Conservation (phyloP, 176 grass and related monocot species). For the Carex littledalei region DNA sequence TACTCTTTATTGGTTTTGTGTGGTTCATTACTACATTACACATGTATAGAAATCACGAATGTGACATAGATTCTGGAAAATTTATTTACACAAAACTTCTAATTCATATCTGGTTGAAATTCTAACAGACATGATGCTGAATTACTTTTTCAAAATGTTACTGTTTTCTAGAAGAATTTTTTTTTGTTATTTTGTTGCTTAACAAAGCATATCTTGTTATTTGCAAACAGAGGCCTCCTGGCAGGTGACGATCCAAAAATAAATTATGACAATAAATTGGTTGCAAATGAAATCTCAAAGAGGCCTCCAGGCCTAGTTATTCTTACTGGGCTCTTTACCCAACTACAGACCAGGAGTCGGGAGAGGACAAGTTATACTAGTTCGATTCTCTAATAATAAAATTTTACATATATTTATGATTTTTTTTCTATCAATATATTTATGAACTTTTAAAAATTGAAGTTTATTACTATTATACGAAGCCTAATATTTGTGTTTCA, state of each 20-base stretch:
- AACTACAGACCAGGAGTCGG: not conserved
- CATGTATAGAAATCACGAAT: too few relatives aligned
- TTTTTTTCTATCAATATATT: not conserved
- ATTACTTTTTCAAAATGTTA: too few relatives aligned
- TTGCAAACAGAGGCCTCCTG: not conserved
- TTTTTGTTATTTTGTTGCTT: not conserved
- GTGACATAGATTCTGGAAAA: too few relatives aligned
- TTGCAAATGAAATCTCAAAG: not conserved
- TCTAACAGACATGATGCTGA: too few relatives aligned
- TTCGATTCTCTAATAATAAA: not conserved
- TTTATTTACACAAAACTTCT: too few relatives aligned
- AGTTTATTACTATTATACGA: not conserved
- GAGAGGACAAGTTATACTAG: not conserved
- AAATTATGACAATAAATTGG: too few relatives aligned
- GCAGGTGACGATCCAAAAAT: not conserved
- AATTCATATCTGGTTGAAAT: too few relatives aligned
- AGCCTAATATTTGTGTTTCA: too few relatives aligned
- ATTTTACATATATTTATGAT: not conserved
- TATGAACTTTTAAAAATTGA: not conserved
- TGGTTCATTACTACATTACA: too few relatives aligned
- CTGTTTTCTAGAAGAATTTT: too few relatives aligned
- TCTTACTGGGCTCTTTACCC: not conserved
- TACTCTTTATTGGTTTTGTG: too few relatives aligned
- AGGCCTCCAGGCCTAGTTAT: not conserved
- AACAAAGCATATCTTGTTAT: not conserved